Conservation (phyloP, 2,329 filamentous ascomycete species). For the Daldinia sp. region DNA sequence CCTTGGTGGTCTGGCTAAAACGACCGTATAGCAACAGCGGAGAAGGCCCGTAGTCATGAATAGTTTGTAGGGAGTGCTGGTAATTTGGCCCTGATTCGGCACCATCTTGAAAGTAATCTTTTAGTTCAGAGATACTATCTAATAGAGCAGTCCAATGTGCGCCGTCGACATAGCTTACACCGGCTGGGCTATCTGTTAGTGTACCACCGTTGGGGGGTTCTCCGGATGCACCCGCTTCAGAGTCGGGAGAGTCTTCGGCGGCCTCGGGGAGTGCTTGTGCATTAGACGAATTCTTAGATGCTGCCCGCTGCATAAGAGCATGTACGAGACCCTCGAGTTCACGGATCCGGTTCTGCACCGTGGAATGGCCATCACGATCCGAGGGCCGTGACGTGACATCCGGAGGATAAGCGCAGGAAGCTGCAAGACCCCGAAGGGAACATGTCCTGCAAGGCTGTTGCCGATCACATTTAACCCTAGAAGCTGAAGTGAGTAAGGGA, state of each 20-base stretch:
- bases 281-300: conserved; percentile 15
- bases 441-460: conserved; percentile 37
- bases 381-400: conserved; percentile 9
- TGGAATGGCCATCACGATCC: conserved; percentile 20
- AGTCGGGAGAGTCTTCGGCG: conserved; percentile 20
- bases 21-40: conserved; percentile 48
- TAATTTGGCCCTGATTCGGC: conserved; percentile 27
- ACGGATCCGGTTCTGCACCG: conserved; percentile 39
- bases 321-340: conserved; percentile 46
- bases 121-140: conserved; percentile 52
- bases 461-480: conserved; percentile 36
- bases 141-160: conserved; percentile 54
- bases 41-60: conserved; percentile 13
- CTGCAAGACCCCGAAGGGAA: conserved; percentile 18
- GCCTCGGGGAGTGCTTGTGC: neutral
- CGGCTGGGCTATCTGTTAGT: conserved; percentile 41
- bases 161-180: conserved; percentile 47
- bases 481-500: neutral
- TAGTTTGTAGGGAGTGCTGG: neutral
- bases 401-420: conserved; percentile 37
- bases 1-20: conserved; percentile 33
- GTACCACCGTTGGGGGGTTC: conserved; percentile 44
- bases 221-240: conserved; percentile 13
- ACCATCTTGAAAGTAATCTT: conserved; percentile 47
- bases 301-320: conserved; percentile 40